phyloP scores from a whole-genome alignment of 768 basidiomycete genomes.

The Leccinum longicurvipes region DNA sequence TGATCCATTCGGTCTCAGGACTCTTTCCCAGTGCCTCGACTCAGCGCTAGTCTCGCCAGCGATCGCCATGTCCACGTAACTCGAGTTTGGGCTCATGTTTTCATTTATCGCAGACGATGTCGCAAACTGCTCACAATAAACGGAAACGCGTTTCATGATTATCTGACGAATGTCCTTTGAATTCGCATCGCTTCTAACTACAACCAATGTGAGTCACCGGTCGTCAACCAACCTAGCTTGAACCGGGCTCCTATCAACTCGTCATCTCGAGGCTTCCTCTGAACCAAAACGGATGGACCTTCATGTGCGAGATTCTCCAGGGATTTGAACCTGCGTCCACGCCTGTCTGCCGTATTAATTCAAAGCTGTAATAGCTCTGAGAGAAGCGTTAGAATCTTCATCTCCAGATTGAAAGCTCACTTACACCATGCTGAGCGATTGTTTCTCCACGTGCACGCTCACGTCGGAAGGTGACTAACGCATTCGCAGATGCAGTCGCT shows the following conservation, averaged over 20 bases:
- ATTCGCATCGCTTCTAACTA: background rate
- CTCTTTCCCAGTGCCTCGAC: background rate
- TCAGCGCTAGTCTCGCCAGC: background rate
- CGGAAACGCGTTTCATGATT: background rate
- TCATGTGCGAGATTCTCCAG: conserved; percentile 27
- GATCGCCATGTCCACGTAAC: background rate
- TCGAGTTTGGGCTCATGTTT: background rate
- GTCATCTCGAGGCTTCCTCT: conserved; percentile 26
- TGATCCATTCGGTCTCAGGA: background rate
- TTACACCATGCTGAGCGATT: conserved; percentile 22
- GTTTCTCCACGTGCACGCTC: conserved; percentile 25
- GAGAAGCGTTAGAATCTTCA: background rate
- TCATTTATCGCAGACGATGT: background rate
- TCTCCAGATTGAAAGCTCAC: background rate
- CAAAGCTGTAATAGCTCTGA: conserved; percentile 27
- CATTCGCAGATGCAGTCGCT: conserved; percentile 25
- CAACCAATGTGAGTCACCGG: background rate
- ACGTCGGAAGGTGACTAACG: conserved; percentile 20
- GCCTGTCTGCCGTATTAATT: conserved; percentile 15
- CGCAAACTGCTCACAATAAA: background rate
- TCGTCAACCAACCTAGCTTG: background rate
- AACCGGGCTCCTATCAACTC: conserved; percentile 7
- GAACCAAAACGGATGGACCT: conserved; percentile 28
- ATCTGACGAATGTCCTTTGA: background rate
- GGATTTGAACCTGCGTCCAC: conserved; percentile 17